Evolutionary conservation across 768 basidiomycete species (phyloP), one percentile per base, ranked within the genome.

Genomic region (Dioszegia crocea): DNA sequence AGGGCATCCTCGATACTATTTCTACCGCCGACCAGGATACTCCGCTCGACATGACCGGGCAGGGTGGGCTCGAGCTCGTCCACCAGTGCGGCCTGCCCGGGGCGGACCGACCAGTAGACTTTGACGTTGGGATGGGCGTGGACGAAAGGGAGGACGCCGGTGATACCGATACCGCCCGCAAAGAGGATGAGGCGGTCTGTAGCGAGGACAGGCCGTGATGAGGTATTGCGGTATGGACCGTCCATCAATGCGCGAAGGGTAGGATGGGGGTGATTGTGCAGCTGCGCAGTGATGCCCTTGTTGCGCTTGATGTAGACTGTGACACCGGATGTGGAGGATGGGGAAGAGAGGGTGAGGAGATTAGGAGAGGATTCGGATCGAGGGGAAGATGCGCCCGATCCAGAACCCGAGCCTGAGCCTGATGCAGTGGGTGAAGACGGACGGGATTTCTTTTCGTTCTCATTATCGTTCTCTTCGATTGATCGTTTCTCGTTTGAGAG

Each of bases 211-310:
- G 51, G 36, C 12, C 24, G 17, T 1, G 51, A 53, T 12, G 51
- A 53, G 51, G 51, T 40, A 53, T 53, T 53, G 23, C 51, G 51
- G 38, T 53, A 53, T 33, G 51, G 51, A 29, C 51, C 51, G 26
- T 53, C 51, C 11, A 53, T 29, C 3, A 53, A n/a, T 29, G 51
- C 51, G 12, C 51, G 16, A 24, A 27, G 11, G 26, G 51, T 2
- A 2, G 36, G 24, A 17, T 24, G 14, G 10, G 16, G 21, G 39
- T 38, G 38, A 40, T n/a, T 4, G 24, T 47, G 45, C 12, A 26
- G 45, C 26, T 6, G 9, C 3, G 36, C 23, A 17, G 51, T 53
- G 38, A 53, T 19, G 16, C 51, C 51, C 38, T 53, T 53, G 51
- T 26, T 19, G 36, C 51, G 51, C 24, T 27, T 21, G 51, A 36